A percentile compares a stretch with the other conserved stretches of the same genome.
phyloP scores from a whole-genome alignment of 495 filamentous ascomycete species.

The Talaromyces nanjingensis region DNA sequence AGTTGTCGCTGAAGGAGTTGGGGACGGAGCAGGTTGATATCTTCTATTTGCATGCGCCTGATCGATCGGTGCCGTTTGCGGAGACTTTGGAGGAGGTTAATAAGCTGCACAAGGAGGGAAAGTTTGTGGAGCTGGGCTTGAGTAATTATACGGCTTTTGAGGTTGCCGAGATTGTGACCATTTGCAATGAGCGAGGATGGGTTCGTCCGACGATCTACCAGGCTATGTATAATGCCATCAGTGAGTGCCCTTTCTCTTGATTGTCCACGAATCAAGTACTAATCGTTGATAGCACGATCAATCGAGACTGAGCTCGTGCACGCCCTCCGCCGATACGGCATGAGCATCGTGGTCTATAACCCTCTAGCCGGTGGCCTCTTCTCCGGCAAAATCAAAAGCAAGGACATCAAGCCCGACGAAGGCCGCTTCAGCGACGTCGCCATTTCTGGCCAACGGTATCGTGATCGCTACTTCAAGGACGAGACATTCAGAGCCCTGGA shows the following conservation, averaged over 20 bases:
- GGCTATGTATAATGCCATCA: conserved; percentile 59
- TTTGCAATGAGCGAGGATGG: conserved; percentile 74
- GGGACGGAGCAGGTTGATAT: conserved; percentile 42
- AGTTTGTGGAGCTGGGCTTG: conserved; percentile 75
- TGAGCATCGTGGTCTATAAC: conserved; percentile 44
- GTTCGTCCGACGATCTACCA: conserved; percentile 58
- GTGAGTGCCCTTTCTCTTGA: background rate
- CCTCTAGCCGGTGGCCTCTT: conserved; percentile 47
- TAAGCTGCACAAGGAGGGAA: conserved; percentile 58
- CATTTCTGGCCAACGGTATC: conserved; percentile 31
- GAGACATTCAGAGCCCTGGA: conserved; percentile 41
- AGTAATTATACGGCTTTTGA: conserved; percentile 86
- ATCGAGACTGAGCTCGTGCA: conserved; percentile 46
- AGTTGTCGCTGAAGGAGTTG: conserved; percentile 36
- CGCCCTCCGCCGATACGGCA: conserved; percentile 44
- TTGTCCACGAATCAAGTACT: background rate
- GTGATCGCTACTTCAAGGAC: conserved; percentile 39
- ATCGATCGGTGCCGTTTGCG: conserved; percentile 40
- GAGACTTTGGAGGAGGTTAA: conserved; percentile 42
- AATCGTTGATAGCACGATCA: conserved; percentile 21
- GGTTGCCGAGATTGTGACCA: conserved; percentile 79
- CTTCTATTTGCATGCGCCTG: conserved; percentile 40
- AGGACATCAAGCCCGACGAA: conserved; percentile 28
- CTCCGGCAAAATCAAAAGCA: conserved; percentile 18
- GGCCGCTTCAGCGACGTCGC: conserved; percentile 35